These are phyloP conservation scores for Colletotrichum tropicicola DNA, from an alignment of 2,329 filamentous ascomycete genomes.

Conservation along the genomic window DNA sequence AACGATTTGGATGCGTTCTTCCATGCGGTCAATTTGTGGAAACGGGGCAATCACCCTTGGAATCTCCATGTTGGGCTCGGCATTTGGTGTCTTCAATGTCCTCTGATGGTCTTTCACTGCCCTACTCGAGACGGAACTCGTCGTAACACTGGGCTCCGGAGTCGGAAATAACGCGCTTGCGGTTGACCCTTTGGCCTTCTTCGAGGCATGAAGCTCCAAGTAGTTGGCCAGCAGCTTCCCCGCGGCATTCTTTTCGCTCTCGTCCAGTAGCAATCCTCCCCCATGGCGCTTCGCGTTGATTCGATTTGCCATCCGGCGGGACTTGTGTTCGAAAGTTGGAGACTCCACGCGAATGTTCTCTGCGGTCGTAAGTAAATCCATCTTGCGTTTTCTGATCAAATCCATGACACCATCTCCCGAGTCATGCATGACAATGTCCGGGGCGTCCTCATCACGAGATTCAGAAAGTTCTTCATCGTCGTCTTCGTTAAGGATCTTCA, in stretches of 20 bases:
- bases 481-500: neutral
- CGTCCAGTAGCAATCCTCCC: neutral
- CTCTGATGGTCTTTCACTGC: neutral
- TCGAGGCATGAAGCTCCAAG: conserved; percentile 41
- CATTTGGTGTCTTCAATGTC: neutral
- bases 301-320: neutral
- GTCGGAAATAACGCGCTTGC: neutral
- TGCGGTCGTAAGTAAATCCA: neutral
- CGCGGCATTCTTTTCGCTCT: conserved; percentile 30
- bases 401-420: neutral
- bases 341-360: neutral
- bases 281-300: neutral
- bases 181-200: conserved; percentile 24
- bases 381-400: conserved; percentile 13
- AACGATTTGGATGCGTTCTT: conserved; percentile 49
- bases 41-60: neutral
- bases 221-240: conserved; percentile 41
- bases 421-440: neutral
- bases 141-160: neutral
- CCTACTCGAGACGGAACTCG: too few species aligned
- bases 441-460: neutral
- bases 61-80: neutral
- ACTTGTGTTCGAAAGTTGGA: neutral
- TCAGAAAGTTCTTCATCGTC: neutral
- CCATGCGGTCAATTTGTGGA: conserved; percentile 32